Evolutionary conservation across 2,329 filamentous ascomycete genomes (phyloP).

Genomic region (Paecilomyces formosus): DNA sequence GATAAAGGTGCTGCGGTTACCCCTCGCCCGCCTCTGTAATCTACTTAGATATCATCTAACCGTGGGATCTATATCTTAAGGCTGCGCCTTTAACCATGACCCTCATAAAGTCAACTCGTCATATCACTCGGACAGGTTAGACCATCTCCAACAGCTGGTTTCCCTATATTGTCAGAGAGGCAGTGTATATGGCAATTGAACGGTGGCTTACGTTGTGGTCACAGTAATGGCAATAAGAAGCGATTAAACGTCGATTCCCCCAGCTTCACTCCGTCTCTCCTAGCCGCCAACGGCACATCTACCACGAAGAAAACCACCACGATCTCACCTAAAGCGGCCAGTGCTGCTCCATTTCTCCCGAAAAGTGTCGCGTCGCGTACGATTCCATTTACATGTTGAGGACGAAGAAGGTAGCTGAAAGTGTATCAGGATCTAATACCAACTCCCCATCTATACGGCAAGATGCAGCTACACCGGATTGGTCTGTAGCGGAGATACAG

Average conservation of each 20-base stretch:
- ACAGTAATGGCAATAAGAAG: constrained; percentile 46
- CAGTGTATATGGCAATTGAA: constrained; percentile 1
- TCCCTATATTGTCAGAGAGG: neutral
- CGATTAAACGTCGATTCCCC: constrained; percentile 92
- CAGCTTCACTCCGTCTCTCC: constrained; percentile 69
- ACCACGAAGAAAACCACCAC: constrained; percentile 56
- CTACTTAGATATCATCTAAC: constrained; percentile 10
- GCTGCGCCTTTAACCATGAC: constrained; percentile 84
- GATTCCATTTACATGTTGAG: constrained; percentile 8
- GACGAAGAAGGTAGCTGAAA: constrained; percentile 13
- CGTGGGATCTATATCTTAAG: constrained; percentile 23
- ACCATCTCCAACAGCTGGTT: constrained; percentile 3
- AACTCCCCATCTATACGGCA: constrained; percentile 33
- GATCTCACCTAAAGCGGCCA: constrained; percentile 86
- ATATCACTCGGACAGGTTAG: constrained; percentile 33
- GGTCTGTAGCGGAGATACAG: constrained; percentile 38
- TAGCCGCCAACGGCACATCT: constrained; percentile 30
- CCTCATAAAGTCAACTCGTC: constrained; percentile 51
- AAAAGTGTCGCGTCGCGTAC: constrained; percentile 34
- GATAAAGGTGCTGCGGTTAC: constrained; percentile 55
- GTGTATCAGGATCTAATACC: constrained; percentile 29
- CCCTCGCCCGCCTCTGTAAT: constrained; percentile 1
- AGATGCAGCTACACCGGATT: constrained; percentile 35
- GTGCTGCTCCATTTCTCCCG: constrained; percentile 57
- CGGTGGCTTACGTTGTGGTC: constrained; percentile 12